Base-by-base conservation (phyloP, 106 monocot species). In the Phalaenopsis aphrodite region DNA sequence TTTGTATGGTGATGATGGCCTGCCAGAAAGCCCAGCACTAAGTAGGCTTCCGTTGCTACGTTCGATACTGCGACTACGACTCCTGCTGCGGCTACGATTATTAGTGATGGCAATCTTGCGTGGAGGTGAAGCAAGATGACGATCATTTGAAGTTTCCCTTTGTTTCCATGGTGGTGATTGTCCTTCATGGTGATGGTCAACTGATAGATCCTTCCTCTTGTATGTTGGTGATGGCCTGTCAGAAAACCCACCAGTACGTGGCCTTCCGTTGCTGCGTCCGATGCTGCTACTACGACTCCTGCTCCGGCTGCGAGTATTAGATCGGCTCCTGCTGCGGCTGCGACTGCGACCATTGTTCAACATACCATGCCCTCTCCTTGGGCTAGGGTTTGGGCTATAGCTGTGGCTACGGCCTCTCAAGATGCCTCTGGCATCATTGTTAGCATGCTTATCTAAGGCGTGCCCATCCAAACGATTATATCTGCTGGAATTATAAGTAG, bases 251-350 rank as follows among this genome's bases (percentile, higher is more conserved):
- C 30, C 76, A 39, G 9, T 57, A 36, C 8, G 43, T 24, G 14
- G 46, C 52, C 43, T 80, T 41, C 71, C 64, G 52, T 72, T 17
- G 43, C 68, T 77, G 19, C 48, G 77, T 72, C 78, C 72, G 1
- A 52, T 38, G 41, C 83, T 80, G 15, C 15, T 41, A 77, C 87
- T 87, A 15, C 56, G 81, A 42, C 84, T 84, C 64, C 74, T 81
- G 69, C 81, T 84, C 3, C 76, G 75, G 6, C 77, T 81, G 55
- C 18, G 41, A 24, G 47, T 38, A 19, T 75, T 38, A 68, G 71
- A 23, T 64, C 57, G 37, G 84, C 73, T 73, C 45, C 42, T 65
- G 77, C 82, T 87, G 2, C 66, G 77, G 55, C 83, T 85, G 41
- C 45, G 24, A 41, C 78, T 84, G 1, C 64, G 67, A 42, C 82